phyloP scores from a whole-genome alignment of 2,329 filamentous ascomycete genomes.

The Trichoderma semiorbis region DNA sequence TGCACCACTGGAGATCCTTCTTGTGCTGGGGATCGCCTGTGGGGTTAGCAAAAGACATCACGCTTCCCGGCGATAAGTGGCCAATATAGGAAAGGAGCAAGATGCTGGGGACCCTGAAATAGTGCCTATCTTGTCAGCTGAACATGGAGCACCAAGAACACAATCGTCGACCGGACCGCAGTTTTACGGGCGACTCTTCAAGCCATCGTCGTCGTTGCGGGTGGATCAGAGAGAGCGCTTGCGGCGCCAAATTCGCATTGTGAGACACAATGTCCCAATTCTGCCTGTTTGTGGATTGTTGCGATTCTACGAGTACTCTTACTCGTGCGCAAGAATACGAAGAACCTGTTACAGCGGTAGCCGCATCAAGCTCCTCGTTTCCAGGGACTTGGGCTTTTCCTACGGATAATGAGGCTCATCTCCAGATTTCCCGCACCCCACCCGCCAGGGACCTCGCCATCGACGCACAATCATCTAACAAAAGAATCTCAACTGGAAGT shows the following conservation, averaged over 20 bases:
- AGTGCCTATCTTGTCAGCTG: not conserved
- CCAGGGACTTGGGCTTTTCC: not conserved
- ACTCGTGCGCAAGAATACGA: not conserved
- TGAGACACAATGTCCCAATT: not conserved
- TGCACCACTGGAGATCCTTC: constrained; percentile 5
- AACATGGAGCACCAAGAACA: not conserved
- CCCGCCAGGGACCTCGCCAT: not conserved
- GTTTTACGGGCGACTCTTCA: not conserved
- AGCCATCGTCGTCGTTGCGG: not conserved
- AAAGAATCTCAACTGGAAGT: not conserved
- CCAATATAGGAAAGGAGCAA: not conserved
- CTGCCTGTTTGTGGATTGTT: not conserved
- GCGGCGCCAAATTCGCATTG: constrained; percentile 4
- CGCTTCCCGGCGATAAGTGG: not conserved
- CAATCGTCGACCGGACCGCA: not conserved
- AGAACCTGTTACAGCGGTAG: not conserved
- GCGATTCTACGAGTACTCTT: not conserved
- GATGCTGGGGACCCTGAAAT: not conserved
- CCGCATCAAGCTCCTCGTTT: not conserved
- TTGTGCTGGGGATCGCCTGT: constrained; percentile 2
- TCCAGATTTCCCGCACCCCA: constrained; percentile 10
- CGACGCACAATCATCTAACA: not conserved
- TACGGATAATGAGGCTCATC: constrained; percentile 2
- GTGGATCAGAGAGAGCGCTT: not conserved
- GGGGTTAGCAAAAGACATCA: not conserved